These are phyloP conservation scores for Coemansia biformis DNA, from an alignment of 192 early-diverging fungal genomes.

Conservation along the genomic window DNA sequence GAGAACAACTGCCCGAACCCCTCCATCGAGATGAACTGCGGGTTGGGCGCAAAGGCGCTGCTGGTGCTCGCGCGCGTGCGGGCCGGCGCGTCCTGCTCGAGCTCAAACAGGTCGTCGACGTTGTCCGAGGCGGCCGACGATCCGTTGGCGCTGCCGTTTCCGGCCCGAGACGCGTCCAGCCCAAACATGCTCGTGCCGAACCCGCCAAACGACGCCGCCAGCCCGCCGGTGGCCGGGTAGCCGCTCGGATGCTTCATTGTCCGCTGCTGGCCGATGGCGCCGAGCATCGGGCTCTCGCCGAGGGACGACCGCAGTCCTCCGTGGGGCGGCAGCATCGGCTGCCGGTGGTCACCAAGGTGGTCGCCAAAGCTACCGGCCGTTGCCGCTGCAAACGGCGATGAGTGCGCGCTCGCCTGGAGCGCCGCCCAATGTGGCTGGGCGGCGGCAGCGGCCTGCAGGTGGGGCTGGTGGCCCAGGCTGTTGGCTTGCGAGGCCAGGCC, in stretches of 20 bases:
- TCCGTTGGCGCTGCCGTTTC: slow-evolving; percentile 18
- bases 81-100: slow-evolving; percentile 28
- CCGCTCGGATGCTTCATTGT: slow-evolving; percentile 3
- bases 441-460: too few relatives aligned
- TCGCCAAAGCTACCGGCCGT: slow-evolving; percentile 16
- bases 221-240: slow-evolving; percentile 5
- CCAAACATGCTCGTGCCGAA: slow-evolving; percentile 12
- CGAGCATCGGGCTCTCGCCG: slow-evolving; percentile 12
- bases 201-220: slow-evolving; percentile 13
- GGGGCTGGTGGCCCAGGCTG: too few relatives aligned
- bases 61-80: slow-evolving; percentile 4
- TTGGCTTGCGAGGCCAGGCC: too few relatives aligned
- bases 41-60: slow-evolving; percentile 21
- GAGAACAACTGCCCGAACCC: slow-evolving; percentile 36
- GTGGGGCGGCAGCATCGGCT: slow-evolving; percentile 4
- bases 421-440: not conserved
- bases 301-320: slow-evolving; percentile 3
- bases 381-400: slow-evolving; percentile 26
- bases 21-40: slow-evolving; percentile 37
- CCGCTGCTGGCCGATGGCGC: slow-evolving; percentile 32
- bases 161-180: not conserved
- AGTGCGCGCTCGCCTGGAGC: slow-evolving; percentile 1
- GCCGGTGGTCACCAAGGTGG: too few relatives aligned
- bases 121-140: slow-evolving; percentile 41
- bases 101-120: slow-evolving; percentile 46